A percentile compares a stretch with the other conserved stretches of the same genome.
Conservation (phyloP, 108 stramenopile species). For the Conticribra guillardii region DNA sequence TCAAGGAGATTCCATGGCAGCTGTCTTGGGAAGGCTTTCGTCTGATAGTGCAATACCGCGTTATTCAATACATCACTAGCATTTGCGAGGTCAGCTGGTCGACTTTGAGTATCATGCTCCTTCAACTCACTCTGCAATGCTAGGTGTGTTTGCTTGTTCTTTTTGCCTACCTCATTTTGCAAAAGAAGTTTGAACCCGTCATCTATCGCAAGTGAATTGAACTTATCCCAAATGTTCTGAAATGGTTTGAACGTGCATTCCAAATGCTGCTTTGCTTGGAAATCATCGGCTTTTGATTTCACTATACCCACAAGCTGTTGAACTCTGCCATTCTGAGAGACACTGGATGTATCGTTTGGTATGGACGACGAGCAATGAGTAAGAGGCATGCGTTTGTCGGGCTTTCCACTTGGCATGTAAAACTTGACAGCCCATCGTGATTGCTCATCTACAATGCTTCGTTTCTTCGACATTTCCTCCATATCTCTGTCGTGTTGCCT, state of each 20-base stretch:
- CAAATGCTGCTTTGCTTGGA: constrained; percentile 5
- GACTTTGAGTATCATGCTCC: too few relatives aligned
- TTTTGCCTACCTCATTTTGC: neutral
- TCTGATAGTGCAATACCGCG: neutral
- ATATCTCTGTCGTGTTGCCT: constrained; percentile 32
- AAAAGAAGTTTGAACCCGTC: neutral
- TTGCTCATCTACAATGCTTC: constrained; percentile 33
- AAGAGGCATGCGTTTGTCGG: constrained; percentile 37
- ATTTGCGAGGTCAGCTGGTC: too few relatives aligned
- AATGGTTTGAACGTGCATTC: constrained; percentile 25
- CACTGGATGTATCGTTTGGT: neutral
- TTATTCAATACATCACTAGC: too few relatives aligned
- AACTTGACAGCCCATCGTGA: constrained; percentile 43
- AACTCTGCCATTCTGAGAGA: neutral
- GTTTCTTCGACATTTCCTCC: constrained; percentile 11
- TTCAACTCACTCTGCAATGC: neutral
- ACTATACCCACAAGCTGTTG: constrained; percentile 13
- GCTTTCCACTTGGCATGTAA: constrained; percentile 35
- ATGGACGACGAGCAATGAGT: neutral
- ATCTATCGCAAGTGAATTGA: neutral
- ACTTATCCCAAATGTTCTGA: constrained; percentile 24
- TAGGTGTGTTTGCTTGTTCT: neutral
- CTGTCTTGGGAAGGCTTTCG: neutral
- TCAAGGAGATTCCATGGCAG: neutral
- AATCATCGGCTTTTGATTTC: constrained; percentile 10